Evolutionary conservation across 495 filamentous ascomycete species (phyloP).

Genomic region (Aspergillus panamensis): DNA sequence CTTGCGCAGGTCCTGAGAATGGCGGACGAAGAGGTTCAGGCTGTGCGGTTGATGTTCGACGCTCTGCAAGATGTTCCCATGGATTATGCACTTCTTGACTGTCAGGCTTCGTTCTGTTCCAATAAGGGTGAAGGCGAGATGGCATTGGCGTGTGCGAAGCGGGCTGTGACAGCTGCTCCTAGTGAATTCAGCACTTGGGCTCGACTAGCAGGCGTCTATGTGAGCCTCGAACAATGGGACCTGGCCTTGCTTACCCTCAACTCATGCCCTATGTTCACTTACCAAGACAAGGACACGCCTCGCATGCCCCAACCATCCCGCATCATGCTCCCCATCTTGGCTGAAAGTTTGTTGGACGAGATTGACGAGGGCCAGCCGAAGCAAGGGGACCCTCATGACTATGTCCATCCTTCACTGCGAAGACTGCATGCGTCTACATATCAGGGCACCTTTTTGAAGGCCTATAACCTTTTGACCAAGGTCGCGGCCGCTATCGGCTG

Average conservation of each 20-base stretch:
- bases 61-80: constrained; percentile 87
- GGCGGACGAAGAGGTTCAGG: constrained; percentile 94
- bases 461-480: constrained; percentile 89
- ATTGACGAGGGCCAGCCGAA: constrained; percentile 86
- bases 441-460: constrained; percentile 91
- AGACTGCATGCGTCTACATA: constrained; percentile 85
- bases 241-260: constrained; percentile 91
- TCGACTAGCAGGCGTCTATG: constrained; percentile 85
- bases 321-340: constrained; percentile 78
- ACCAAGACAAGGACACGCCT: constrained; percentile 95
- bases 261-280: constrained; percentile 99
- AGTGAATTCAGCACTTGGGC: constrained; percentile 99
- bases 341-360: constrained; percentile 90
- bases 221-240: constrained; percentile 91
- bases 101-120: constrained; percentile 88
- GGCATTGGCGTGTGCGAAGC: constrained; percentile 89
- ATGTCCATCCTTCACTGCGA: constrained; percentile 80
- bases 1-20: constrained; percentile 84
- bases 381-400: constrained; percentile 66
- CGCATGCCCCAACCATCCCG: constrained; percentile 87
- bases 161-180: constrained; percentile 88
- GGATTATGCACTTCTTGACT: constrained; percentile 92
- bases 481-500: constrained; percentile 94
- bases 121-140: constrained; percentile 81
- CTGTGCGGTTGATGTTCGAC: constrained; percentile 81